Percentiles rank a stretch among this genome's conserved stretches.
Conservation (phyloP, 2,329 filamentous ascomycete species). For the Plectosphaerella cucumerina region DNA sequence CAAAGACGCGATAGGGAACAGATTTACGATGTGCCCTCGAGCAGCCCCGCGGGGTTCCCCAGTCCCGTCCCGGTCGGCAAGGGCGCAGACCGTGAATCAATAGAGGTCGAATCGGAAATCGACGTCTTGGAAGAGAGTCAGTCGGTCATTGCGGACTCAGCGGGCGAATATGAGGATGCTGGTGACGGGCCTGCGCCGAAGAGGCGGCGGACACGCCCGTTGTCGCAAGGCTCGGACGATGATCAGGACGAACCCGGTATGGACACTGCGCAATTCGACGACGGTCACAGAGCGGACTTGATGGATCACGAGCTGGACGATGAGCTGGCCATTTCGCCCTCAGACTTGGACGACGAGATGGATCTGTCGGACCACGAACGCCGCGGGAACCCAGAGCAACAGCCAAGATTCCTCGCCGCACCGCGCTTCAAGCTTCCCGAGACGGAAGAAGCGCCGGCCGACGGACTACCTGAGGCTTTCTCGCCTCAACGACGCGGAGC, state of each 20-base stretch:
- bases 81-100: slow-evolving; percentile 8
- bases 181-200: slow-evolving; percentile 7
- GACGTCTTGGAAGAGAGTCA: not conserved
- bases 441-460: slow-evolving; percentile 11
- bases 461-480: slow-evolving; percentile 22
- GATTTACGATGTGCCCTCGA: slow-evolving; percentile 8
- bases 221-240: not conserved
- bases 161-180: slow-evolving; percentile 17
- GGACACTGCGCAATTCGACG: not conserved
- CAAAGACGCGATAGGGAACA: slow-evolving; percentile 15
- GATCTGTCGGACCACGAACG: not conserved
- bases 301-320: not conserved
- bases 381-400: slow-evolving; percentile 12
- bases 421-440: slow-evolving; percentile 33
- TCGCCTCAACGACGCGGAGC: slow-evolving; percentile 29
- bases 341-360: slow-evolving; percentile 1
- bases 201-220: slow-evolving; percentile 9
- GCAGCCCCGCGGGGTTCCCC: slow-evolving; percentile 1
- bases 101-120: slow-evolving; percentile 13
- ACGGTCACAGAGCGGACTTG: not conserved
- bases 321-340: not conserved
- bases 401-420: slow-evolving; percentile 32
- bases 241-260: not conserved
- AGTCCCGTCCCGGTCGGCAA: not conserved
- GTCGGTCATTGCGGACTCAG: slow-evolving; percentile 1